phyloP scores from a whole-genome alignment of 257 asterid genomes.

The Salvia hispanica region DNA sequence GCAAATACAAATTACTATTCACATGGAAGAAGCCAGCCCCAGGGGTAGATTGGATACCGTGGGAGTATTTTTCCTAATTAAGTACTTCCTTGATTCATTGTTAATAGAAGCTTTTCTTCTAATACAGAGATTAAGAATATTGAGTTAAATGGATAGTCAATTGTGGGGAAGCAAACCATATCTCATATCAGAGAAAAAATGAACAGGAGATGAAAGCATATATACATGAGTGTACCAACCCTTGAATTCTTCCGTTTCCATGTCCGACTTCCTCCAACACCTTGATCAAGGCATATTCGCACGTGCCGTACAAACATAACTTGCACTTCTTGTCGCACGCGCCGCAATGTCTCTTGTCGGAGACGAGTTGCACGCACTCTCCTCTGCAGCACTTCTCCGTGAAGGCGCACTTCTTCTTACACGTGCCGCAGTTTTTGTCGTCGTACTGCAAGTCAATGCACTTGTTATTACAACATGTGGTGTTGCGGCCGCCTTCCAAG shows the following conservation, averaged over 20 bases:
- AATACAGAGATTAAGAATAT: too few relatives aligned
- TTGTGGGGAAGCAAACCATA: too few relatives aligned
- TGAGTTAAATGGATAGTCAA: too few relatives aligned
- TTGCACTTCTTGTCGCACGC: slow-evolving; percentile 56
- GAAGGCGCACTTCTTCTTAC: slow-evolving; percentile 54
- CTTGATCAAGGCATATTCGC: slow-evolving; percentile 51
- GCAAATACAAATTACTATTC: too few relatives aligned
- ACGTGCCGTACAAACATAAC: slow-evolving; percentile 58
- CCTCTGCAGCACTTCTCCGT: slow-evolving; percentile 63
- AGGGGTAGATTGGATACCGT: too few relatives aligned
- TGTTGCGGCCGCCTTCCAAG: slow-evolving; percentile 46
- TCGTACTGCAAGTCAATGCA: slow-evolving; percentile 58
- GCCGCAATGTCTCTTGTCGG: slow-evolving; percentile 65
- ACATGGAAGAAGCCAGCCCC: too few relatives aligned
- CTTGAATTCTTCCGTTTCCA: neutral
- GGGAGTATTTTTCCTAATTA: too few relatives aligned
- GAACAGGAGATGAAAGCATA: too few relatives aligned
- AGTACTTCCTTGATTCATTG: too few relatives aligned
- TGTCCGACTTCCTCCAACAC: neutral
- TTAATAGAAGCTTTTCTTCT: too few relatives aligned
- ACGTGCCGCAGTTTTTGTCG: slow-evolving; percentile 57
- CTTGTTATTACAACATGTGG: slow-evolving; percentile 70
- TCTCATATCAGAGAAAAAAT: too few relatives aligned
- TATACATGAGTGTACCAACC: too few relatives aligned
- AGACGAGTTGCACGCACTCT: slow-evolving; percentile 53